Conservation (phyloP, 2,329 filamentous ascomycete genomes). For the Talaromyces piceae region DNA sequence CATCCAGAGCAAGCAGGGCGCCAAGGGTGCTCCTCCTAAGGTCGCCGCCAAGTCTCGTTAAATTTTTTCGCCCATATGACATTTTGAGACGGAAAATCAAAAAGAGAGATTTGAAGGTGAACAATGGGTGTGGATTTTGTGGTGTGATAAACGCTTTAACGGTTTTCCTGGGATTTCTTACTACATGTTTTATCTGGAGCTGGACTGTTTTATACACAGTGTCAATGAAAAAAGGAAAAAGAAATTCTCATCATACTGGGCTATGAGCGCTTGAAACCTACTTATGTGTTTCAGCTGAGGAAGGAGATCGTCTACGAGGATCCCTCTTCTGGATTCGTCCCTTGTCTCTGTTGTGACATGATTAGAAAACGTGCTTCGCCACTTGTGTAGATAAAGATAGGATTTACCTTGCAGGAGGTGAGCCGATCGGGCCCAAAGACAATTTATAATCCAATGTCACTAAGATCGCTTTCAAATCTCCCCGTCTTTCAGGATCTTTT, state of each 20-base stretch:
- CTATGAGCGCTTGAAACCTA: constrained; percentile 18
- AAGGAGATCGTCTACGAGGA: not conserved
- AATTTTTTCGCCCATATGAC: constrained; percentile 26
- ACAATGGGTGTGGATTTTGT: constrained; percentile 15
- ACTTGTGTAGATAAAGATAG: not conserved
- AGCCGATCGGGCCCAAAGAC: not conserved
- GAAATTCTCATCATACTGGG: constrained; percentile 14
- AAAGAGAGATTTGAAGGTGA: constrained; percentile 12
- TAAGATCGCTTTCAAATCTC: not conserved
- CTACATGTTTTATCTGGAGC: constrained; percentile 12
- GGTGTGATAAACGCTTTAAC: constrained; percentile 8
- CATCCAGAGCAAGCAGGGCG: constrained; percentile 93
- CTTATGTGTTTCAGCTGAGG: not conserved
- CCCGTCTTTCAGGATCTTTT: not conserved
- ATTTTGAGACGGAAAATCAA: constrained; percentile 2
- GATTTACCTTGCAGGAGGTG: not conserved
- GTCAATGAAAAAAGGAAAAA: constrained; percentile 11
- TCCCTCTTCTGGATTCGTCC: not conserved
- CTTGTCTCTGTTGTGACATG: not conserved
- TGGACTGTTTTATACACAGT: constrained; percentile 12
- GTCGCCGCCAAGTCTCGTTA: constrained; percentile 80
- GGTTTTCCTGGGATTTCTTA: constrained; percentile 6
- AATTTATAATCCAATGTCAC: not conserved
- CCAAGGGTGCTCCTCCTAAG: constrained; percentile 84
- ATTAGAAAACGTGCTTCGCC: not conserved